Conservation (phyloP, 371 early-diverging fungal genomes). For the Mortierella sp. region DNA sequence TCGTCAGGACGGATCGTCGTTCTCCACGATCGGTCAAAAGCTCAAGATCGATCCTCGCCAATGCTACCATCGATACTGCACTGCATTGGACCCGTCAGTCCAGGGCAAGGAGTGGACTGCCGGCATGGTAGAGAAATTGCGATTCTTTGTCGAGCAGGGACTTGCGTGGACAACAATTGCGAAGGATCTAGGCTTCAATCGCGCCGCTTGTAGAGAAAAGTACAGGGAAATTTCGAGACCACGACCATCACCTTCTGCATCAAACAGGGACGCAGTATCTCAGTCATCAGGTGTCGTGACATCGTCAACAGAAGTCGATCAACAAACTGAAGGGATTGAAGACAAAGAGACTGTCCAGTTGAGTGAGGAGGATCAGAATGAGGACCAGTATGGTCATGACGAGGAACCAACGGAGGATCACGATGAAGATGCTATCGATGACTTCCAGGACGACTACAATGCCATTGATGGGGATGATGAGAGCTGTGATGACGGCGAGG, state of each 20-base stretch:
- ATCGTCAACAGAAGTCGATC: not conserved
- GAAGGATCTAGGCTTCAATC: constrained; percentile 22
- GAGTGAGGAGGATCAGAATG: constrained; percentile 7
- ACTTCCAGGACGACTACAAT: not conserved
- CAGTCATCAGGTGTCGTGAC: not conserved
- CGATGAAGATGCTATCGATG: constrained; percentile 7
- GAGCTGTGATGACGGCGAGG: constrained; percentile 2
- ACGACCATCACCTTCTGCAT: not conserved
- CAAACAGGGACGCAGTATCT: not conserved
- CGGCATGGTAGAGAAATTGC: constrained; percentile 9
- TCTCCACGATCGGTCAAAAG: constrained; percentile 10
- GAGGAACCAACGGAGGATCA: constrained; percentile 11
- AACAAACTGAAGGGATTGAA: not conserved
- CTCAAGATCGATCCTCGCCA: constrained; percentile 10
- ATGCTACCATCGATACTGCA: constrained; percentile 17
- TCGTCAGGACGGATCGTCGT: constrained; percentile 4
- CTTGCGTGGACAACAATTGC: constrained; percentile 28
- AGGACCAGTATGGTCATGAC: constrained; percentile 4
- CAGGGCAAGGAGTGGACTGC: constrained; percentile 31
- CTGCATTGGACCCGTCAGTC: constrained; percentile 3
- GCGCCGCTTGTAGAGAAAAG: constrained; percentile 19
- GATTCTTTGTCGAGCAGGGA: constrained; percentile 36
- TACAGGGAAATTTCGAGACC: constrained; percentile 19
- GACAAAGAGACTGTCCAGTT: not conserved
- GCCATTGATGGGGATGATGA: not conserved